Base-by-base conservation (phyloP, 2,329 filamentous ascomycete genomes). In the Teratosphaeria viscida region DNA sequence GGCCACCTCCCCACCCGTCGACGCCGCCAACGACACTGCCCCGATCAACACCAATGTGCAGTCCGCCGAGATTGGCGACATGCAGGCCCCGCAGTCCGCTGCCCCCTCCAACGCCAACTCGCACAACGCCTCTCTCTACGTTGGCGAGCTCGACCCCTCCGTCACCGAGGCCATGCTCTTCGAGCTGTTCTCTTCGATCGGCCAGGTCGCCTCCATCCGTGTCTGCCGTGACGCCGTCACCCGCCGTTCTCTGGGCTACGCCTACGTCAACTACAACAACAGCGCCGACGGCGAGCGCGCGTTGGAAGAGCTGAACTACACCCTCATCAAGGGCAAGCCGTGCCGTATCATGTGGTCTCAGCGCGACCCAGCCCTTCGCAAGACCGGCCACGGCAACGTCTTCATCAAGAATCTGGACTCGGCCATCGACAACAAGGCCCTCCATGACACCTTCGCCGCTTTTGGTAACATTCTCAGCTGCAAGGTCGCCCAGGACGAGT, bases 271-370 rank as follows among this genome's bases (percentile, higher is more conserved):
- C 86, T 99, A 97, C 86, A 99, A 97, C 83, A 92, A 90, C 77
- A 95, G 92, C 64, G 77, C 85, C 64, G 94, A 99, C 76, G 94
- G 94, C 71, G 94, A 99, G 83, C 95, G 95, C 79, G 94, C 94
- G 71, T 87, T 99, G 63, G 94, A 99, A 81, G 94, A 99, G 80
- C 85, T 99, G 71, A 99, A 99, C 86, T 99, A 99, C 83, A 99
- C 94, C 65, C 82, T 96, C 71, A 97, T 99, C 82, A 97, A 97
- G 85, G 92, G 92, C 71, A 91, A 89, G 74, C 92, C 94, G 62
- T 99, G 94, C 88, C 92, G 94, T 74, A 99, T 99, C 81, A 99
- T 99, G 94, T 99, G 94, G 94, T 99, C 94, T 66, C 94, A 99
- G 85, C 94, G 94, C 77, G 94, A 99, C 78, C 94, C 94, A 67